Conservation (phyloP, 148 eudicot genomes). For the Gaultheria prostrata region DNA sequence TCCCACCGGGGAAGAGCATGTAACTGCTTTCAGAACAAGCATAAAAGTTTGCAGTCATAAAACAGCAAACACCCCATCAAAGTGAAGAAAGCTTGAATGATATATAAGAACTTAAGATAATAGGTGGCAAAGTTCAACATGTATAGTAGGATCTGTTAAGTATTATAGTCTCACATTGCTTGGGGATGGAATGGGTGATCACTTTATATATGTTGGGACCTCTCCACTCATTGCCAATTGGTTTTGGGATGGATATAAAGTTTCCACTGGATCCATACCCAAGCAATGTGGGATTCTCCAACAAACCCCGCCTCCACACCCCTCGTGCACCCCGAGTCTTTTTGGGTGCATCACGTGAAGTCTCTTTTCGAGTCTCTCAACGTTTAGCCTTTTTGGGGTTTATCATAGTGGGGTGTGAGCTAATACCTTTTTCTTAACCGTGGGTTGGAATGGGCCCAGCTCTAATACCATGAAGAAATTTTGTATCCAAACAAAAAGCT, state of each 20-base stretch:
- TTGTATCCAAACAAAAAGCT: not conserved
- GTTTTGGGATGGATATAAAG: too few relatives aligned
- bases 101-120: not conserved
- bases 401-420: not conserved
- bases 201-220: too few relatives aligned
- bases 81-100: not conserved
- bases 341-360: not conserved
- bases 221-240: too few relatives aligned
- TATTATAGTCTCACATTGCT: too few relatives aligned
- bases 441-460: not conserved
- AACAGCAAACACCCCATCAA: not conserved
- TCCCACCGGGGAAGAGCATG: conserved; percentile 1
- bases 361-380: not conserved
- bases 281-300: not conserved
- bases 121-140: not conserved
- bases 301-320: not conserved
- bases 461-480: not conserved
- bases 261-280: too few relatives aligned
- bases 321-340: not conserved
- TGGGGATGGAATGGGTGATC: too few relatives aligned
- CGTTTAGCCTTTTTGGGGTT: not conserved
- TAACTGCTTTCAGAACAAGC: conserved; percentile 10
- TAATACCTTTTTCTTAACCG: not conserved
- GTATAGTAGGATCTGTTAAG: not conserved
- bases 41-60: not conserved